phyloP scores from a whole-genome alignment of 2,329 filamentous ascomycete genomes.

The Venturia aucupariae region DNA sequence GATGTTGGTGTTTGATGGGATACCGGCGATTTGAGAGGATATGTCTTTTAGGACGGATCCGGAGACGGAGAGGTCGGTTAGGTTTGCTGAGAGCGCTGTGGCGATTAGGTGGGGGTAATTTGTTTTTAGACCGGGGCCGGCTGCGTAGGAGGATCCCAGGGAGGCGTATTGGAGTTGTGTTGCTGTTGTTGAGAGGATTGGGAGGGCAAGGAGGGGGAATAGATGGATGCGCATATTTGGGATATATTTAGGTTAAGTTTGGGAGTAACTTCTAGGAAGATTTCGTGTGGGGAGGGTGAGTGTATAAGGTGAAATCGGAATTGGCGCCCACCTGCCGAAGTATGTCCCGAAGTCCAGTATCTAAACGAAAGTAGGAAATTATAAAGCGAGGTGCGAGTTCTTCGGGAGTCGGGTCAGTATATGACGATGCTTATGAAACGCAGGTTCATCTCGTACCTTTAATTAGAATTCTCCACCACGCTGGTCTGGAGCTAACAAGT shows the following conservation, averaged over 20 bases:
- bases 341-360: too few species aligned
- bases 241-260: neutral
- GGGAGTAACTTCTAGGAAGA: neutral
- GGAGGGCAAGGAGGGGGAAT: neutral
- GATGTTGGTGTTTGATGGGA: conserved; percentile 28
- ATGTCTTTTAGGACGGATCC: conserved; percentile 31
- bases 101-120: conserved; percentile 31
- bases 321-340: too few species aligned
- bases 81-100: conserved; percentile 19
- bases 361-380: neutral
- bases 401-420: neutral
- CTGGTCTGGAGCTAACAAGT: neutral
- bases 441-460: neutral
- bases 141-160: conserved; percentile 19
- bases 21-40: conserved; percentile 24
- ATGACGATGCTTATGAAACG: neutral
- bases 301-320: too few species aligned
- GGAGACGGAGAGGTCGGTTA: conserved; percentile 21
- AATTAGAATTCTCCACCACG: neutral
- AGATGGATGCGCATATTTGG: neutral
- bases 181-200: neutral
- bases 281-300: neutral
- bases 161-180: conserved; percentile 11
- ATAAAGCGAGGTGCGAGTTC: neutral
- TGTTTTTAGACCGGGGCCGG: conserved; percentile 26